Evolutionary conservation across 371 early-diverging fungal species (phyloP), one percentile per base, ranked within the genome.

Genomic region (Mortierella sp.): DNA sequence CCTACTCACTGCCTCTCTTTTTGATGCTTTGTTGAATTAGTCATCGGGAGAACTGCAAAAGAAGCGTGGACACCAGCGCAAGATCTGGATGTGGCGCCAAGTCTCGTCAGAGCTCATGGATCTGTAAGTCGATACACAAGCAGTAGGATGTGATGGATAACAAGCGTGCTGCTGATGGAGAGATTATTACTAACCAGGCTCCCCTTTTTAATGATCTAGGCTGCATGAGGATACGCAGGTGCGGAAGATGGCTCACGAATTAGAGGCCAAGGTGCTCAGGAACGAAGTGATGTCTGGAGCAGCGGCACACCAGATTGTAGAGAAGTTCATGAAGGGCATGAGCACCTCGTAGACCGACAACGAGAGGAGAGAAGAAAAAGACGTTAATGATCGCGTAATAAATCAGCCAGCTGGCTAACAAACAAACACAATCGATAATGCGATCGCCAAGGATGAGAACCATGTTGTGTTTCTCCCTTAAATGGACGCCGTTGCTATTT

Each of bases 71-170:
- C 78, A 75, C 12, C 96, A 96, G 80, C 89, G 91, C 70, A 88
- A 89, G 65, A 88, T 91, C 75, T 95, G 95, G 95, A 95, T 95
- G 94, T 96, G 95, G 95, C 89, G 93, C 41, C 91, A 93, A 71
- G 91, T 95, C 32, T 88, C 88, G 1, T 89, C 93, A 3, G 91
- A 93, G 75, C 77, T 95, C 2, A 71, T 94, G 73, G 87, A 87
- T 27, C 79, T 87, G 89, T 88, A 84, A 75, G 76, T 68, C 56
- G 18, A 43, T 14, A 29, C 44, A 29, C 27, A 38, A 14, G 18
- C 32, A 38, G n/a, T 46, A 4, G 32, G 60, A 24, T 38, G 27
- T 18, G 21, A 3, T 7, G 48, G 41, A 41, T 41, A 44, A 10
- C 7, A 8, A 58, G 38, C 58, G 4, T 6, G 29, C 24, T 35